These are phyloP conservation scores for Glycine soja DNA, from an alignment of 306 rosid genomes.

Conservation along the genomic window DNA sequence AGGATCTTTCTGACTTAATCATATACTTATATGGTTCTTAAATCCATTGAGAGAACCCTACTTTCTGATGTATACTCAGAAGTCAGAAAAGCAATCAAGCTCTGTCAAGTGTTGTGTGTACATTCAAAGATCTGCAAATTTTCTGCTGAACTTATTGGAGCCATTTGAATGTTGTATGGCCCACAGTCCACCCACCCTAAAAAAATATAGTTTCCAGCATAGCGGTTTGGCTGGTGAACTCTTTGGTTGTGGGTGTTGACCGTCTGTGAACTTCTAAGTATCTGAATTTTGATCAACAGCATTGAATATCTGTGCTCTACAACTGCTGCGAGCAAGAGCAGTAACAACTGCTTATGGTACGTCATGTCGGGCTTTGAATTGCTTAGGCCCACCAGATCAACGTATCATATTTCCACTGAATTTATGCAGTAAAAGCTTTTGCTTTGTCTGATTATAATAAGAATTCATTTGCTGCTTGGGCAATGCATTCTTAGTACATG, in stretches of 20 bases:
- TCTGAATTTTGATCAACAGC: conserved; percentile 15
- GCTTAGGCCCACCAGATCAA: neutral
- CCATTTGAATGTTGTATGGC: conserved; percentile 20
- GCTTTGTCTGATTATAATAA: neutral
- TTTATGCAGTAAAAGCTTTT: neutral
- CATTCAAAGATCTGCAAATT: conserved; percentile 29
- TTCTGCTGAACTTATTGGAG: conserved; percentile 8
- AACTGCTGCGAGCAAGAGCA: conserved; percentile 16
- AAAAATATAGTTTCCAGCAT: conserved; percentile 3
- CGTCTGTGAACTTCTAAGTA: conserved; percentile 2
- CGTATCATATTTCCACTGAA: neutral
- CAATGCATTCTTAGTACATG: neutral
- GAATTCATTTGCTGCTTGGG: neutral
- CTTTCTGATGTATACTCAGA: conserved; percentile 14
- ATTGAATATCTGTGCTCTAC: conserved; percentile 1
- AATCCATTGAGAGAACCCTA: neutral
- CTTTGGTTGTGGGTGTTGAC: conserved; percentile 28
- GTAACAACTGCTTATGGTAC: conserved; percentile 6
- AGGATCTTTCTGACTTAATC: conserved; percentile 13
- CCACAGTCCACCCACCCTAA: conserved; percentile 30
- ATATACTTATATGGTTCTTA: conserved; percentile 8
- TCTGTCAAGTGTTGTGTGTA: conserved; percentile 21
- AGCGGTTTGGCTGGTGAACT: conserved; percentile 7
- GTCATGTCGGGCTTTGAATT: conserved; percentile 22
- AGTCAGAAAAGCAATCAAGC: conserved; percentile 28